Conservation (phyloP, 2,329 filamentous ascomycete species). For the Hysterium pulicare region DNA sequence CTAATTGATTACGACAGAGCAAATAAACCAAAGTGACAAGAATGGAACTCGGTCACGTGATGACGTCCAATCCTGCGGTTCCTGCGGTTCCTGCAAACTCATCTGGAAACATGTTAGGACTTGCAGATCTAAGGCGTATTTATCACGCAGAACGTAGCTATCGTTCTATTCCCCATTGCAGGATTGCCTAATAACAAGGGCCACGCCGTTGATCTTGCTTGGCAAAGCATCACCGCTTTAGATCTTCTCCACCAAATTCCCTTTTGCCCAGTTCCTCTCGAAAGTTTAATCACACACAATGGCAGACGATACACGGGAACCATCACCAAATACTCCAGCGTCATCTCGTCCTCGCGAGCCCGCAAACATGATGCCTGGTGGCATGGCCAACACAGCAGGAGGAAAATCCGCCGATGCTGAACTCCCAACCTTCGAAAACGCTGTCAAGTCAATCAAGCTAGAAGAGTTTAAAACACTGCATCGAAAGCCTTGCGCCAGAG, state of each 20-base stretch:
- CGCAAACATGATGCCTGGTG: slow-evolving; percentile 49
- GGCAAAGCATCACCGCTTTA: not conserved
- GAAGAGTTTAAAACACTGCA: slow-evolving; percentile 71
- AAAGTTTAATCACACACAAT: no score
- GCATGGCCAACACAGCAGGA: slow-evolving; percentile 58
- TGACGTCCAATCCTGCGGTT: no score
- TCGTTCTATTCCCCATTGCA: no score
- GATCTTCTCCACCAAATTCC: slow-evolving; percentile 7
- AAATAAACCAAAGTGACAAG: no score
- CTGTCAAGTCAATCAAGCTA: slow-evolving; percentile 62
- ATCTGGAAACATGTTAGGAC: no score
- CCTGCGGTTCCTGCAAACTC: no score
- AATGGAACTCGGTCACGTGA: no score
- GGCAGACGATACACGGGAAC: slow-evolving; percentile 46
- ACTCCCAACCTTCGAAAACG: slow-evolving; percentile 51
- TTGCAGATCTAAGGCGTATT: no score
- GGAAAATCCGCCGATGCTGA: slow-evolving; percentile 41
- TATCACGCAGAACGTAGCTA: no score
- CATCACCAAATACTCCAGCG: not conserved
- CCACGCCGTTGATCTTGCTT: slow-evolving; percentile 4
- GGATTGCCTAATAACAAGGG: no score
- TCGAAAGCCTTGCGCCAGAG: slow-evolving; percentile 77
- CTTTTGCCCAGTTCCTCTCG: slow-evolving; percentile 19
- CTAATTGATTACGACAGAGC: no score
- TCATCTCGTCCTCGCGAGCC: slow-evolving; percentile 10